These are phyloP conservation scores for Globisporangium alternatum DNA, from an alignment of 352 stramenopile species.

Conservation along the genomic window DNA sequence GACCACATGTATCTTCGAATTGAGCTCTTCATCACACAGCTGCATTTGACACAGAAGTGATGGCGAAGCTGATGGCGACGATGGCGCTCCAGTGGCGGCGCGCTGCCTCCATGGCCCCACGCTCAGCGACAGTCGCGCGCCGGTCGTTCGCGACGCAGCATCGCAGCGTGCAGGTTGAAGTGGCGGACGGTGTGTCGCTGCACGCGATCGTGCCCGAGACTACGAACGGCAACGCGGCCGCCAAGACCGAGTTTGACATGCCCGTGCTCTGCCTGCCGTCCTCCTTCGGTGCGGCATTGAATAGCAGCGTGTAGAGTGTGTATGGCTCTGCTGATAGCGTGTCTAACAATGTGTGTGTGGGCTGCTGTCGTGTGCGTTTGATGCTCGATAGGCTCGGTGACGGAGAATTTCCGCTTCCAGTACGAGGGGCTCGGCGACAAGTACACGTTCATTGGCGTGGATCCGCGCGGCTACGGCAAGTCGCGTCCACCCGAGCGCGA, in stretches of 20 bases:
- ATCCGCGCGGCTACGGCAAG: constrained; percentile 54
- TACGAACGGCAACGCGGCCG: not conserved
- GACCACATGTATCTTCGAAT: not conserved
- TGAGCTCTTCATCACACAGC: not conserved
- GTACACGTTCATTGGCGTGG: constrained; percentile 67
- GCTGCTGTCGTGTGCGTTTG: not conserved
- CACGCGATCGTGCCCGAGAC: constrained; percentile 37
- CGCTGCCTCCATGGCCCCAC: not conserved
- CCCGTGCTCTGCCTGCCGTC: constrained; percentile 69
- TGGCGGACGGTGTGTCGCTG: constrained; percentile 38
- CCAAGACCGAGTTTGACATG: constrained; percentile 17
- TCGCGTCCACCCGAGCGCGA: constrained; percentile 42
- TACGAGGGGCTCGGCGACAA: constrained; percentile 42
- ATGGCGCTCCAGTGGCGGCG: not conserved
- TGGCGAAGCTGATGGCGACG: constrained; percentile 11
- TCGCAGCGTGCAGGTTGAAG: constrained; percentile 34
- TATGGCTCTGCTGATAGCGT: not conserved
- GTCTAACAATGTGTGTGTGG: not conserved
- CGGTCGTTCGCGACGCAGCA: constrained; percentile 19
- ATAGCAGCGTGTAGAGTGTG: not conserved
- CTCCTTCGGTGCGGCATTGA: constrained; percentile 40
- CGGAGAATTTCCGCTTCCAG: constrained; percentile 60
- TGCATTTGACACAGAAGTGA: not conserved
- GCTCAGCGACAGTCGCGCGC: not conserved
- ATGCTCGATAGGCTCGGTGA: constrained; percentile 29